phyloP scores from a whole-genome alignment of 768 basidiomycete genomes.

The Antrodiella citrinella region DNA sequence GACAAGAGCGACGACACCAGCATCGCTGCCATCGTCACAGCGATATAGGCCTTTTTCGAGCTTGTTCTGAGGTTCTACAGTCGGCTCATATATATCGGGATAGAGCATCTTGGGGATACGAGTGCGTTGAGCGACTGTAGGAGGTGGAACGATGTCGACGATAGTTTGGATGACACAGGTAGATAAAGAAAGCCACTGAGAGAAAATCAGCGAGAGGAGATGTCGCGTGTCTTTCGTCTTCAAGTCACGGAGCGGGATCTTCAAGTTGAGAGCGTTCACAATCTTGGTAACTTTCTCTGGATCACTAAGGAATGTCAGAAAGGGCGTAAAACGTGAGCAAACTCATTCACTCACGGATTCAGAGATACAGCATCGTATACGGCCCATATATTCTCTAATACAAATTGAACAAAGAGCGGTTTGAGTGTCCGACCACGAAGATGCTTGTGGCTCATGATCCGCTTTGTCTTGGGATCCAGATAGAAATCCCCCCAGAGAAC shows the following conservation, averaged over 20 bases:
- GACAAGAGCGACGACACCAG: slow-evolving; percentile 76
- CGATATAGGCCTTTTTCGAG: slow-evolving; percentile 79
- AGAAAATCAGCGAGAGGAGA: slow-evolving; percentile 79
- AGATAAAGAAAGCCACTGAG: slow-evolving; percentile 94
- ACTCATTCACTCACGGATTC: slow-evolving; percentile 91
- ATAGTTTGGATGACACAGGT: slow-evolving; percentile 87
- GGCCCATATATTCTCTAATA: slow-evolving; percentile 95
- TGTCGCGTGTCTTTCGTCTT: slow-evolving; percentile 85
- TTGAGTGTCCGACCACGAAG: slow-evolving; percentile 82
- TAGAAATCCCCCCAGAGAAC: slow-evolving; percentile 98
- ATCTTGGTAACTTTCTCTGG: slow-evolving; percentile 87
- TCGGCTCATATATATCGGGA: slow-evolving; percentile 60
- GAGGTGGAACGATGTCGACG: slow-evolving; percentile 91
- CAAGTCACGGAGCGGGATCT: slow-evolving; percentile 81
- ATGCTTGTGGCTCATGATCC: slow-evolving; percentile 86
- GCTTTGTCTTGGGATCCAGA: slow-evolving; percentile 92
- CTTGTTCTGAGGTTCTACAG: slow-evolving; percentile 59
- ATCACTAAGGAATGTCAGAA: slow-evolving; percentile 68
- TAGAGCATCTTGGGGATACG: slow-evolving; percentile 91
- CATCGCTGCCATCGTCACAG: slow-evolving; percentile 49
- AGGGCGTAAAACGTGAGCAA: slow-evolving; percentile 1
- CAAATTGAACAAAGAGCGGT: slow-evolving; percentile 94
- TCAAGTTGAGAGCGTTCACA: slow-evolving; percentile 70
- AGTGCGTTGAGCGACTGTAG: slow-evolving; percentile 67
- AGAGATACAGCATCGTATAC: slow-evolving; percentile 86